Evolutionary conservation across 2,329 filamentous ascomycete genomes (phyloP).

Genomic region (Apiospora malaysiana): DNA sequence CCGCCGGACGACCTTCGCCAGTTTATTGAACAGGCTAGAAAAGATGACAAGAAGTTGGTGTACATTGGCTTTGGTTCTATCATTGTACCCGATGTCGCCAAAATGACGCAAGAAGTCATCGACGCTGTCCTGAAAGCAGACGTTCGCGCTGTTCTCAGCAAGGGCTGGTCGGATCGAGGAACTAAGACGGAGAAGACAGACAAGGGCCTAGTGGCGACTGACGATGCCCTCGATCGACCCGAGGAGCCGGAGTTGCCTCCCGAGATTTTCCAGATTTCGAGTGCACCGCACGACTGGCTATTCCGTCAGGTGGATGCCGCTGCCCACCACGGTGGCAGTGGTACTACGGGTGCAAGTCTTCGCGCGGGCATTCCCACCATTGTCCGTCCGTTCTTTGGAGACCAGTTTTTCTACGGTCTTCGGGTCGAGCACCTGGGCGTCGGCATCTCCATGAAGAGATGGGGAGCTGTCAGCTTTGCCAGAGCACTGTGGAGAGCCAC

Average conservation of each 20-base stretch:
- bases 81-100: slow-evolving; percentile 86
- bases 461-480: slow-evolving; percentile 86
- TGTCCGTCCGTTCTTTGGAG: slow-evolving; percentile 95
- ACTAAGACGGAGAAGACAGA: background rate
- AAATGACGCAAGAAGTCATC: slow-evolving; percentile 90
- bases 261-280: slow-evolving; percentile 87
- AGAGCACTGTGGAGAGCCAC: slow-evolving; percentile 90
- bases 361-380: slow-evolving; percentile 92
- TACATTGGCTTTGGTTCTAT: slow-evolving; percentile 98
- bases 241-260: slow-evolving; percentile 73
- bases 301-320: slow-evolving; percentile 94
- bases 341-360: slow-evolving; percentile 92
- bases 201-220: slow-evolving; percentile 51
- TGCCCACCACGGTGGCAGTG: slow-evolving; percentile 91
- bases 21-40: slow-evolving; percentile 84
- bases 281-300: slow-evolving; percentile 95
- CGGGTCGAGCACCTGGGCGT: slow-evolving; percentile 93
- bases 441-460: slow-evolving; percentile 85
- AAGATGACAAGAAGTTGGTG: slow-evolving; percentile 87
- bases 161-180: slow-evolving; percentile 90
- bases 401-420: slow-evolving; percentile 94
- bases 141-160: slow-evolving; percentile 91
- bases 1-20: slow-evolving; percentile 76
- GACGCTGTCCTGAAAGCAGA: slow-evolving; percentile 90
- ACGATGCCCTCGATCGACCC: slow-evolving; percentile 56